phyloP scores from a whole-genome alignment of 2,329 filamentous ascomycete genomes.

The Waltergamsia citrina region DNA sequence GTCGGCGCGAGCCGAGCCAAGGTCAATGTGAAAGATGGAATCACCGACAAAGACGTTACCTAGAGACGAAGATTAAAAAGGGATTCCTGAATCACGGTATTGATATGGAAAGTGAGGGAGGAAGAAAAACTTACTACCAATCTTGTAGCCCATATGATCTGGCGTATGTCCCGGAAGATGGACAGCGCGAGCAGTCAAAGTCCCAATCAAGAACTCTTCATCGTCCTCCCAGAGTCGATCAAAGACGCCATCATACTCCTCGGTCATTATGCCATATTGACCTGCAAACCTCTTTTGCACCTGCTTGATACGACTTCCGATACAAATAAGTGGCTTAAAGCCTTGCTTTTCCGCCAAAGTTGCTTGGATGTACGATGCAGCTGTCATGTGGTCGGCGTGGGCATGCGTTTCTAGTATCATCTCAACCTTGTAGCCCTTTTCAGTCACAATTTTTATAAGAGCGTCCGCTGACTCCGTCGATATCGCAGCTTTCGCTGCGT shows the following conservation, averaged over 20 bases:
- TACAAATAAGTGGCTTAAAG: constrained; percentile 34
- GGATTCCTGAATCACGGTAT: too few species aligned
- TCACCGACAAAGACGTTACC: constrained; percentile 37
- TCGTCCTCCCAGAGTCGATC: constrained; percentile 43
- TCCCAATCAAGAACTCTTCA: constrained; percentile 41
- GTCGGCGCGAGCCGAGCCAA: constrained; percentile 38
- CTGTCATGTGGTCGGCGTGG: constrained; percentile 52
- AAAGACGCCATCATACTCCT: constrained; percentile 37
- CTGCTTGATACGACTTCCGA: constrained; percentile 40
- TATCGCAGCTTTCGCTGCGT: constrained; percentile 29
- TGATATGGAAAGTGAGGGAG: too few species aligned
- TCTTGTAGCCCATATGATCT: constrained; percentile 49
- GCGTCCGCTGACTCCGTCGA: constrained; percentile 41
- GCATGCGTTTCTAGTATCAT: constrained; percentile 53
- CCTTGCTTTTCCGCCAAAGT: constrained; percentile 24
- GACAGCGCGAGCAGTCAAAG: constrained; percentile 31
- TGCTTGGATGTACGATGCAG: constrained; percentile 46
- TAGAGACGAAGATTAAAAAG: constrained; percentile 3
- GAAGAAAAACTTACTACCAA: constrained; percentile 37
- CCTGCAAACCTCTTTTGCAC: constrained; percentile 41
- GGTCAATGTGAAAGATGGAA: constrained; percentile 36
- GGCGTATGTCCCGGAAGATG: constrained; percentile 53
- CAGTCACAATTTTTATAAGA: constrained; percentile 31
- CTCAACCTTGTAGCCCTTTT: constrained; percentile 36
- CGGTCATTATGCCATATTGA: constrained; percentile 32